Evolutionary conservation across 2,329 filamentous ascomycete species (phyloP).

Genomic region (Emergomyces pasteurianus): DNA sequence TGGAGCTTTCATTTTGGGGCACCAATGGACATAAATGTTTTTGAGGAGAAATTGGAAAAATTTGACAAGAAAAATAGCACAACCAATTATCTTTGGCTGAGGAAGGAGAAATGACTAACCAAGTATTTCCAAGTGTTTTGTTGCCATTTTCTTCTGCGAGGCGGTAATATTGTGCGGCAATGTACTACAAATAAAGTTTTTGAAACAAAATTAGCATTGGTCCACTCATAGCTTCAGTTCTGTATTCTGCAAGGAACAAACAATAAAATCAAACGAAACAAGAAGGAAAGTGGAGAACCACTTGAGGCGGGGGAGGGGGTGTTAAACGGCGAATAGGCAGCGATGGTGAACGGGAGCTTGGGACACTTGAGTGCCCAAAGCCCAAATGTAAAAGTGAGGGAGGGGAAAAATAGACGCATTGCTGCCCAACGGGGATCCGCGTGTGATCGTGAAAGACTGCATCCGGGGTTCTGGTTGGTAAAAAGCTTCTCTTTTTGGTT

Average conservation of each 20-base stretch:
- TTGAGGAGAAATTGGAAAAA: background rate
- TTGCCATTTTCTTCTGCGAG: constrained; percentile 77
- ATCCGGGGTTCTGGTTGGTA: constrained; percentile 3
- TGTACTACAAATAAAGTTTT: constrained; percentile 19
- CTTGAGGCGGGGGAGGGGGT: background rate
- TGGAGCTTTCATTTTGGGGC: too few species aligned
- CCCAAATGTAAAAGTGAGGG: constrained; percentile 10
- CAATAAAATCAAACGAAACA: background rate
- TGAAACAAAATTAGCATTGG: constrained; percentile 4
- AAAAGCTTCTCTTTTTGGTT: background rate
- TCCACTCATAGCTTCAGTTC: background rate
- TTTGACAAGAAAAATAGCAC: background rate
- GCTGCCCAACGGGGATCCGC: constrained; percentile 20
- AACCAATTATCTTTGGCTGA: background rate
- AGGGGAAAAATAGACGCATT: constrained; percentile 16
- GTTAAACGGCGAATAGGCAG: background rate
- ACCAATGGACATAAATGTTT: background rate
- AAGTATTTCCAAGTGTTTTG: constrained; percentile 86
- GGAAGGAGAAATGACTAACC: constrained; percentile 43
- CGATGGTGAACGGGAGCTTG: constrained; percentile 6
- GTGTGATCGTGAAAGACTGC: constrained; percentile 15
- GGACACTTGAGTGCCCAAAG: constrained; percentile 5
- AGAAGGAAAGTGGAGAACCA: background rate
- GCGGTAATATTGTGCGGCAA: constrained; percentile 80
- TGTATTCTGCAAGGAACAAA: background rate